Evolutionary conservation across 495 filamentous ascomycete genomes (phyloP), one percentile per base, ranked within the genome.

Genomic region (Friedmanniomyces endolithicus): DNA sequence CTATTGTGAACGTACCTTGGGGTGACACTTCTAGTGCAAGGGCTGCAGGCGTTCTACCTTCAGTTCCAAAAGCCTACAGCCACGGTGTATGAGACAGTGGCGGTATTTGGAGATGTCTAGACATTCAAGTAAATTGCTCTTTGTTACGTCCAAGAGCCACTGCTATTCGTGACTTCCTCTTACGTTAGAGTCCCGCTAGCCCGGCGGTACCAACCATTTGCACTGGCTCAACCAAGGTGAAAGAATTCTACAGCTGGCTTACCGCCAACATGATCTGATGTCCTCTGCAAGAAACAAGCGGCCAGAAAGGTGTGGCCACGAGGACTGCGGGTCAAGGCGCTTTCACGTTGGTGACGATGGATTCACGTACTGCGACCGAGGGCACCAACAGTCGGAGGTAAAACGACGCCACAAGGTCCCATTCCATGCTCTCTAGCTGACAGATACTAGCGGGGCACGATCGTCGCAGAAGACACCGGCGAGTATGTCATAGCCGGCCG

Each of bases 401-500:
- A 1, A 23, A 47, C 8, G 27, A 31, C 27, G 9, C 3, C 27
- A 31, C 9, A 9, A 31, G 1, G 24, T 9, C 8, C 25, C 16
- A n/a, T n/a, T n/a, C n/a, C n/a, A n/a, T n/a, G n/a, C n/a, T n/a
- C n/a, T 11, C 24, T 24, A 2, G 47, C 24, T 50, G 19, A 50
- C 29, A 34, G 2, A 25, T 14, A 9, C 12, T 43, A 64, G 63
- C 43, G 56, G 12, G 56, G 53, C 11, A 55, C 63, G 8, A 46
- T 62, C 17, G 55, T 81, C 44, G 83, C 84, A 67, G 80, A 80
- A 57, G 87, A 90, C 62, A 80, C 84, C 50, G 89, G 90, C 58
- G 80, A 82, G 61, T 88, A 84, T 58, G 82, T 81, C 44, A 77
- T 73, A 14, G 71, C 75, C 49, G 86, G 86, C 48, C 77, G 75